Evolutionary conservation across 2,329 filamentous ascomycete genomes (phyloP).

Genomic region (Magnaporthiopsis rhizophila): DNA sequence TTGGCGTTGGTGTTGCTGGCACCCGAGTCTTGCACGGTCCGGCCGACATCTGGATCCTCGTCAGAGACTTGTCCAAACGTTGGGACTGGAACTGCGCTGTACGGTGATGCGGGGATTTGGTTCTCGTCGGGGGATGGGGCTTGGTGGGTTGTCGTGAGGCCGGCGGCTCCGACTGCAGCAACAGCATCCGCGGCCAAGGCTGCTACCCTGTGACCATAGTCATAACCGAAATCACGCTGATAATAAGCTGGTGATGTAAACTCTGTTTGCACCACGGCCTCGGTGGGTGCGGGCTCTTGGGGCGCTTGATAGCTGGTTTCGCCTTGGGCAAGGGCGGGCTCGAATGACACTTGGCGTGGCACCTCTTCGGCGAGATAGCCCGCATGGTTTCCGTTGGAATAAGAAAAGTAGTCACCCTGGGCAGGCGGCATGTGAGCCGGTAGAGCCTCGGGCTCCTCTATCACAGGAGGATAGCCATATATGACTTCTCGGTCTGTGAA

Average conservation of each 20-base stretch:
- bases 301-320: background rate
- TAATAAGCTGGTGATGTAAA: background rate
- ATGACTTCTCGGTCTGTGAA: no score
- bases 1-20: background rate
- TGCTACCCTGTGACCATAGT: background rate
- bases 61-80: no score
- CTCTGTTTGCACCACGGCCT: background rate
- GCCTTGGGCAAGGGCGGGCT: background rate
- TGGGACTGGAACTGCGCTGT: no score
- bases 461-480: no score
- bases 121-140: background rate
- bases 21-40: background rate
- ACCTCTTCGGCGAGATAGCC: no score
- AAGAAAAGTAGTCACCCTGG: no score
- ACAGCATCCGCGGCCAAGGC: background rate
- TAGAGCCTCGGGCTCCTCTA: no score
- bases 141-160: constrained; percentile 1
- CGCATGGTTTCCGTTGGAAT: no score
- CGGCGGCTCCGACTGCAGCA: constrained; percentile 3
- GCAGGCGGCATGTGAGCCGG: no score
- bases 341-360: no score
- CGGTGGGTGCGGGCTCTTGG: background rate
- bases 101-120: no score
- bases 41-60: background rate
- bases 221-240: background rate